phyloP scores from a whole-genome alignment of 805 yeast genomes.

The Yarrowia yakushimensis region DNA sequence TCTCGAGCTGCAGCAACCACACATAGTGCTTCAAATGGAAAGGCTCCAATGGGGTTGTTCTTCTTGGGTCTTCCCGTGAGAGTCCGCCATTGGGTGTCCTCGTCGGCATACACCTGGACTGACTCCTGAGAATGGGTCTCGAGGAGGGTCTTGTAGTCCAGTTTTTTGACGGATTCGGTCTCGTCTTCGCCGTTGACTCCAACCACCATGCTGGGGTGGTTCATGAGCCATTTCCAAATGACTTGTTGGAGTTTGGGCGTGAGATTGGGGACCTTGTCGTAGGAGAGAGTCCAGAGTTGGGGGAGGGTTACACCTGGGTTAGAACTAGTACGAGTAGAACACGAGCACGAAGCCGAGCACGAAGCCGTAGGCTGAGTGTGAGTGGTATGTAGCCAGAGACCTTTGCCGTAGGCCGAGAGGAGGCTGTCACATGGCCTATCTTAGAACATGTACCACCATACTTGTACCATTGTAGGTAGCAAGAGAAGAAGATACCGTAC shows the following conservation, averaged over 20 bases:
- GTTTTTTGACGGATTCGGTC: slow-evolving; percentile 22
- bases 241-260: slow-evolving; percentile 30
- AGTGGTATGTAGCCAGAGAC: too few species aligned
- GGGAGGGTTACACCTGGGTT: slow-evolving; percentile 32
- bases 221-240: slow-evolving; percentile 36
- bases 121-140: neutral
- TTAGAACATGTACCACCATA: too few species aligned
- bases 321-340: too few species aligned
- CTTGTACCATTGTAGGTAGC: too few species aligned
- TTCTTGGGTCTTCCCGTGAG: slow-evolving; percentile 38
- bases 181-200: slow-evolving; percentile 14
- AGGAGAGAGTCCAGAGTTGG: slow-evolving; percentile 34
- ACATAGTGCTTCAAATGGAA: slow-evolving; percentile 42
- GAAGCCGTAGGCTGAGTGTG: too few species aligned
- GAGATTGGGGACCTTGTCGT: slow-evolving; percentile 27
- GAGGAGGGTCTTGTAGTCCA: neutral
- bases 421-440: too few species aligned
- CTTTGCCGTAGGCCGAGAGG: too few species aligned
- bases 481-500: too few species aligned
- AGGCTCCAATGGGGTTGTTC: slow-evolving; percentile 36
- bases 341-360: too few species aligned
- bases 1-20: slow-evolving; percentile 42
- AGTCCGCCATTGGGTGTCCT: slow-evolving; percentile 38
- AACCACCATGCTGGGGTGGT: slow-evolving; percentile 28
- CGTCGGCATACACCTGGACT: slow-evolving; percentile 34